Evolutionary conservation across 768 basidiomycete species (phyloP).

Genomic region (Suillus tomentosus): DNA sequence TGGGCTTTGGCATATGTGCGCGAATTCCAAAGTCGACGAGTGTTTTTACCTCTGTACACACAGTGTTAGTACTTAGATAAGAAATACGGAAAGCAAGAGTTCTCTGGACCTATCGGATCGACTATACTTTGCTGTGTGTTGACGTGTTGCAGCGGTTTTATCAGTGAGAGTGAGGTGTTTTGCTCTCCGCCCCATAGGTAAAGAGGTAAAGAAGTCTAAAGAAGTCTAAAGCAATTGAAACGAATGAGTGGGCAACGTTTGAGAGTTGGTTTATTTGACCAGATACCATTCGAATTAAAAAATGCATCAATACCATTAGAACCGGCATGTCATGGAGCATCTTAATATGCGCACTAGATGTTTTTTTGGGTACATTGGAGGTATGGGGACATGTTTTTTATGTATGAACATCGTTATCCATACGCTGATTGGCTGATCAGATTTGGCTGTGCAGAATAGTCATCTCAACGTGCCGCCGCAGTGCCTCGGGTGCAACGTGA

Average conservation of each 20-base stretch:
- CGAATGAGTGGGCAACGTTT: neutral
- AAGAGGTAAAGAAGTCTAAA: constrained; percentile 4
- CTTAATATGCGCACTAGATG: constrained; percentile 1
- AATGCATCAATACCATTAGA: neutral
- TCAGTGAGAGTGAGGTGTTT: neutral
- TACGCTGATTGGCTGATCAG: neutral
- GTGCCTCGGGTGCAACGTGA: neutral
- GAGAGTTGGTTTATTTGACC: neutral
- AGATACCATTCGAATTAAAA: neutral
- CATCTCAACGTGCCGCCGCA: neutral
- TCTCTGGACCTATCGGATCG: neutral
- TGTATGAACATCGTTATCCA: neutral
- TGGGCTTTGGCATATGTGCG: neutral
- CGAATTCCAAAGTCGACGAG: neutral
- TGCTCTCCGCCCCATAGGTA: neutral
- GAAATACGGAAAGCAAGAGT: neutral
- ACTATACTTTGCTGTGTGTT: constrained; percentile 1
- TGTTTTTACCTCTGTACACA: neutral
- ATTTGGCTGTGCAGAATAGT: neutral
- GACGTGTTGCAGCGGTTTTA: neutral
- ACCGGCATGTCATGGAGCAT: neutral
- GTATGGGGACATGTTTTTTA: neutral
- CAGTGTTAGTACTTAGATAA: constrained; percentile 1
- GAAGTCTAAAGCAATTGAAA: constrained; percentile 1
- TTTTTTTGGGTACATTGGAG: neutral